Evolutionary conservation across 192 early-diverging fungal genomes (phyloP).

Genomic region (Linnemannia zychae): DNA sequence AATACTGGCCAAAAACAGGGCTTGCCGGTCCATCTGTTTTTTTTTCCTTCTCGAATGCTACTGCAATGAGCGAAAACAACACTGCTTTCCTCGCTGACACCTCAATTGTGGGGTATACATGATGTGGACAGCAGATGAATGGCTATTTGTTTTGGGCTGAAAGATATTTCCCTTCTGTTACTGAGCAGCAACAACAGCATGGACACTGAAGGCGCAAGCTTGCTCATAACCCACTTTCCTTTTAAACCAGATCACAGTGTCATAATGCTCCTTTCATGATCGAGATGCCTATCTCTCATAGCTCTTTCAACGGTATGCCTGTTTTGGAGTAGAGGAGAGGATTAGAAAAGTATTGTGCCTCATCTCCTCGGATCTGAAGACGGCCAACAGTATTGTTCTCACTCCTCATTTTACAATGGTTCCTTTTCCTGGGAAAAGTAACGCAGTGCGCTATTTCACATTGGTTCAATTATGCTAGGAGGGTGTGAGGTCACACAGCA

Average conservation of each 20-base stretch:
- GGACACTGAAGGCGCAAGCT: too few species aligned
- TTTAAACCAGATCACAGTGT: background rate
- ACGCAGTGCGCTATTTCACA: background rate
- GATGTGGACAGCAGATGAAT: too few species aligned
- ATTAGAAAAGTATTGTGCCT: background rate
- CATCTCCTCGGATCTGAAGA: background rate
- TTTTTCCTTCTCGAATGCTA: background rate
- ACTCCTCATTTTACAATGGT: background rate
- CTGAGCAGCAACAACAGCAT: too few species aligned
- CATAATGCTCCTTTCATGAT: background rate
- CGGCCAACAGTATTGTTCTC: background rate
- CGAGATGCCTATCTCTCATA: background rate
- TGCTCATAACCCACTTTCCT: too few species aligned
- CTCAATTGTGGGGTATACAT: too few species aligned
- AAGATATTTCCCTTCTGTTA: too few species aligned
- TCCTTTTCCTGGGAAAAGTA: background rate
- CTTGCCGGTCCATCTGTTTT: slow-evolving; percentile 2
- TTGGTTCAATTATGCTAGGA: background rate
- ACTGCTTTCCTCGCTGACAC: background rate
- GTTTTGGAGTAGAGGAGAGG: background rate
- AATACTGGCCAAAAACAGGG: background rate
- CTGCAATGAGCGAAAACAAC: background rate
- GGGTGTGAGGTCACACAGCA: background rate
- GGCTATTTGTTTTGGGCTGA: too few species aligned
- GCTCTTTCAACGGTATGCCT: background rate